Evolutionary conservation across 129 eudicot species (phyloP), one percentile per base, ranked within the genome.

Genomic region (Cynara cardunculus): DNA sequence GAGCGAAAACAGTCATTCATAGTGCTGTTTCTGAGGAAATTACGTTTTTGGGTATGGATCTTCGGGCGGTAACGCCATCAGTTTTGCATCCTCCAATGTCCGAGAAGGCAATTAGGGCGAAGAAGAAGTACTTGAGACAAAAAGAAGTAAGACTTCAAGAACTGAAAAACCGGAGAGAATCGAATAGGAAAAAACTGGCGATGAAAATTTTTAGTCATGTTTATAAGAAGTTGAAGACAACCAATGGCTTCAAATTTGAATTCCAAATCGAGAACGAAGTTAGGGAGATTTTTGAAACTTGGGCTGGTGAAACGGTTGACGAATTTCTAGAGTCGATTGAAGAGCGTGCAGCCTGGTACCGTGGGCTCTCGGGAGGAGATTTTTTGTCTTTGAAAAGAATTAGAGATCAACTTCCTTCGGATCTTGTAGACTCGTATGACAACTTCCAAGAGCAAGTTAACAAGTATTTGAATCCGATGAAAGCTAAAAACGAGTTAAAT

Each of bases 1-100:
- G 56, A 82, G 81, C 12, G 75, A 85, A 44, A 31, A 90, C 96
- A 0, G 91, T 78, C 21, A 80, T 94, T 77, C 99, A 92, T 81
- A 94, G 97, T 88, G 91, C 99, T 1, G 89, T 86, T 84, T 89
- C 94, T 5, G 99, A 94, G 79, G 94, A 90, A 80, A 87, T 94
- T 85, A 86, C 71, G 21, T 94, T 92, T 79, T 81, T 92, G 86
- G 97, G 96, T 18, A 92, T 92, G 97, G 99, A 89, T 78, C 84
- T 94, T 84, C 96, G 85, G 72, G 96, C 96, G 0, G 99, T 94
- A 72, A 80, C 85, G 0, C 99, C 97, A 53, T 92, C 99, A 0
- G 86, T 92, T 86, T 69, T 94, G 80, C 89, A 84, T 79, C 96
- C 94, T 1, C 85, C 88, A 2, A 87, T 84, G 84, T 87, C 97